Evolutionary conservation across 805 yeast species (phyloP).

Genomic region (Millerago galiae): DNA sequence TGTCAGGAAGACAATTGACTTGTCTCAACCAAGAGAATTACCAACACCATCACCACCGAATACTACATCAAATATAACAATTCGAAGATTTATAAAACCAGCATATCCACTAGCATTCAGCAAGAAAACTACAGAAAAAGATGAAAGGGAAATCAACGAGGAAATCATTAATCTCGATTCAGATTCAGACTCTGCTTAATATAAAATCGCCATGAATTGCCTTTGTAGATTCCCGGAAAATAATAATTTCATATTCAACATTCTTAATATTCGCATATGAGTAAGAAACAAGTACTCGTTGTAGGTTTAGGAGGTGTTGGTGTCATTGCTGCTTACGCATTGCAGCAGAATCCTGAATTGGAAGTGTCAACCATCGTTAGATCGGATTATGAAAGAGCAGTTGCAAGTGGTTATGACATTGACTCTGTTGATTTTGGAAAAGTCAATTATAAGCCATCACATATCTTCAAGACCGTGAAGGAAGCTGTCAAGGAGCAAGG

Average conservation of each 20-base stretch:
- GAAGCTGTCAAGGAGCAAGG: slow-evolving; percentile 22
- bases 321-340: slow-evolving; percentile 57
- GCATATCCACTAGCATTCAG: too few species aligned
- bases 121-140: too few species aligned
- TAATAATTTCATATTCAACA: too few species aligned
- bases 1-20: not conserved
- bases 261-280: too few species aligned
- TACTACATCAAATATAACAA: too few species aligned
- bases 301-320: slow-evolving; percentile 85
- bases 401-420: slow-evolving; percentile 45
- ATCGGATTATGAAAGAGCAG: slow-evolving; percentile 48
- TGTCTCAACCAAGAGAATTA: not conserved
- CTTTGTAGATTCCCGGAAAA: too few species aligned
- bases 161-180: too few species aligned
- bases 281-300: slow-evolving; percentile 36
- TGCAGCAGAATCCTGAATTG: slow-evolving; percentile 40
- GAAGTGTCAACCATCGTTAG: slow-evolving; percentile 54
- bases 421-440: slow-evolving; percentile 54
- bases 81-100: too few species aligned
- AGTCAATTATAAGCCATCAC: slow-evolving; percentile 44
- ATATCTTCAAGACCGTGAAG: slow-evolving; percentile 29
- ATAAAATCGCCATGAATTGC: too few species aligned
- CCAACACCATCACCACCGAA: not conserved
- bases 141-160: too few species aligned
- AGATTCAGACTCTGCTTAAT: too few species aligned